Conservation (phyloP, 2,329 filamentous ascomycete species). For the Simplicillium aogashimaense region DNA sequence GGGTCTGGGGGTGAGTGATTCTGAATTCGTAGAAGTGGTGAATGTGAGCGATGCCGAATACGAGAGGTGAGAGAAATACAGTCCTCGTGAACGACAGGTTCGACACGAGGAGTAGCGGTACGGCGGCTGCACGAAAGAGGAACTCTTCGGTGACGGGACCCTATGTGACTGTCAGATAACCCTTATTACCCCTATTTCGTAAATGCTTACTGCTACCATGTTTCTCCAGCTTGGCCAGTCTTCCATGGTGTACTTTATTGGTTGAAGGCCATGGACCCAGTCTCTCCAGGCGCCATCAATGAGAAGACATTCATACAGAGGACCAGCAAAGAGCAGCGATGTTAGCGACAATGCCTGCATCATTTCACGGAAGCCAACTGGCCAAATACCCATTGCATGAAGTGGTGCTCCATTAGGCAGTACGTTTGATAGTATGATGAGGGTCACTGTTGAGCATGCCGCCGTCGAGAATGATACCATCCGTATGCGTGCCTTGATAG, state of each 20-base stretch:
- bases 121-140: constrained; percentile 79
- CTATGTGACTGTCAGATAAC: constrained; percentile 24
- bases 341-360: constrained; percentile 59
- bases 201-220: constrained; percentile 61
- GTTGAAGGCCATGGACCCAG: constrained; percentile 44
- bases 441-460: constrained; percentile 55
- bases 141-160: constrained; percentile 88
- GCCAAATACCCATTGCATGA: constrained; percentile 73
- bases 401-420: constrained; percentile 39
- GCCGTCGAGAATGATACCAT: constrained; percentile 70
- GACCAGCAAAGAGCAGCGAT: constrained; percentile 69
- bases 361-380: constrained; percentile 56
- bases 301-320: constrained; percentile 70
- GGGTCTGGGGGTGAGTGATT: constrained; percentile 64
- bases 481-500: constrained; percentile 77
- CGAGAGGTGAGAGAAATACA: constrained; percentile 73
- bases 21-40: constrained; percentile 96
- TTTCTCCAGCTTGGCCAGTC: constrained; percentile 84
- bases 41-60: constrained; percentile 87
- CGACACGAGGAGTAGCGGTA: constrained; percentile 73
- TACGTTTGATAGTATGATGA: constrained; percentile 49
- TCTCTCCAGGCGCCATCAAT: constrained; percentile 61
- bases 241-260: constrained; percentile 49
- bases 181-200: background rate
- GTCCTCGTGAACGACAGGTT: constrained; percentile 46